These are phyloP conservation scores for Pseudoscleropodium purum DNA, from an alignment of 225 moss, liverwort and hornwort species.

Conservation along the genomic window DNA sequence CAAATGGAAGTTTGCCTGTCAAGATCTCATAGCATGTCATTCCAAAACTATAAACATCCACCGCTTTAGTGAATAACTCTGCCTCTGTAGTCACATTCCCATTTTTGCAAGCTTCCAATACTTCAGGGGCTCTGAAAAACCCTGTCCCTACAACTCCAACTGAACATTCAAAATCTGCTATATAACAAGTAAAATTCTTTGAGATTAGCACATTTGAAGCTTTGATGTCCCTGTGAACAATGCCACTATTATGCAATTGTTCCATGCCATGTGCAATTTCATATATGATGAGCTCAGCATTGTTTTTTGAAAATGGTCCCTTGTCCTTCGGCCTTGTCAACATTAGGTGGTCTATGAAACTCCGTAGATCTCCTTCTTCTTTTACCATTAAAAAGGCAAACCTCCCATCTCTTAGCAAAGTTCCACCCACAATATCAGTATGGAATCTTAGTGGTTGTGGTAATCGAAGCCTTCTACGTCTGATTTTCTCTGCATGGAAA, in stretches of 20 bases:
- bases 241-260: not conserved
- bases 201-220: not conserved
- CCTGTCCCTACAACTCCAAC: not conserved
- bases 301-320: not conserved
- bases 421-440: not conserved
- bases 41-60: not conserved
- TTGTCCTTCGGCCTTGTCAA: not conserved
- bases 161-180: not conserved
- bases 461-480: too few relatives aligned
- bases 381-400: not conserved
- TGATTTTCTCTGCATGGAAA: not conserved
- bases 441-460: not conserved
- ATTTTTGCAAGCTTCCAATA: not conserved
- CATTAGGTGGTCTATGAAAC: not conserved
- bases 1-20: not conserved
- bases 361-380: not conserved
- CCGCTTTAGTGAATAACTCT: not conserved
- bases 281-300: not conserved
- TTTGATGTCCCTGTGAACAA: not conserved
- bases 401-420: not conserved
- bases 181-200: not conserved
- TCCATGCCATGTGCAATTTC: not conserved
- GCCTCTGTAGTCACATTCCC: not conserved
- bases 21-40: not conserved
- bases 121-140: not conserved